Conservation (phyloP, 371 early-diverging fungal species). For the Syncephalastrum racemosum region DNA sequence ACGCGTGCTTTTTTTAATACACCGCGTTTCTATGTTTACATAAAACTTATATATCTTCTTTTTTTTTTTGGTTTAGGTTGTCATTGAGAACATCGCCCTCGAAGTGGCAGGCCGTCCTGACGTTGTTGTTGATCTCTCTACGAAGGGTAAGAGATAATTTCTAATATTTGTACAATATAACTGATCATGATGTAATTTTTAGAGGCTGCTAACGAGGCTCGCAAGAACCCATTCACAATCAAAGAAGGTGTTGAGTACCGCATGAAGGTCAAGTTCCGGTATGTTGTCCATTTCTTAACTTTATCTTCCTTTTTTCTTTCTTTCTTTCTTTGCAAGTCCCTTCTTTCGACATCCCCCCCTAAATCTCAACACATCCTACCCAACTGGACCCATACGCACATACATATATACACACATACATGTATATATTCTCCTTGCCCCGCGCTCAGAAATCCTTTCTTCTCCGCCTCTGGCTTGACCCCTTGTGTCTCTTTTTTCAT, state of each 20-base stretch:
- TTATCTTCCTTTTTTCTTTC: conserved; percentile 4
- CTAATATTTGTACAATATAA: conserved; percentile 1
- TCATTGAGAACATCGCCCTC: conserved; percentile 77
- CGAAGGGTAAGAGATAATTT: conserved; percentile 48
- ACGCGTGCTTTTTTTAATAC: conserved; percentile 24
- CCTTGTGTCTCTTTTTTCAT: conserved; percentile 2
- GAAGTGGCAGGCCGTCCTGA: conserved; percentile 82
- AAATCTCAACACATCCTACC: too few relatives aligned
- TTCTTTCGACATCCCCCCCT: not conserved
- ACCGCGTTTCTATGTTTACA: not conserved
- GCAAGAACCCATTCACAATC: conserved; percentile 78
- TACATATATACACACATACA: too few relatives aligned
- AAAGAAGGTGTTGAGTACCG: conserved; percentile 96
- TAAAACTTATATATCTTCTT: too few relatives aligned
- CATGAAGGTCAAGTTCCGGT: conserved; percentile 90
- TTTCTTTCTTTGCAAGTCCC: not conserved
- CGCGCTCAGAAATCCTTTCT: not conserved
- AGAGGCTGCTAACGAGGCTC: conserved; percentile 61
- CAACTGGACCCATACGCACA: too few relatives aligned
- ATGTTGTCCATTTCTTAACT: conserved; percentile 13
- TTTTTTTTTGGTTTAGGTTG: conserved; percentile 44
- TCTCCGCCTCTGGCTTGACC: not conserved
- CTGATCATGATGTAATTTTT: conserved; percentile 2
- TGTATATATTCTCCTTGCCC: conserved; percentile 4
- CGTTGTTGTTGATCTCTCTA: conserved; percentile 84